phyloP scores from a whole-genome alignment of 129 eudicot species.

The Gnaphalium uliginosum region DNA sequence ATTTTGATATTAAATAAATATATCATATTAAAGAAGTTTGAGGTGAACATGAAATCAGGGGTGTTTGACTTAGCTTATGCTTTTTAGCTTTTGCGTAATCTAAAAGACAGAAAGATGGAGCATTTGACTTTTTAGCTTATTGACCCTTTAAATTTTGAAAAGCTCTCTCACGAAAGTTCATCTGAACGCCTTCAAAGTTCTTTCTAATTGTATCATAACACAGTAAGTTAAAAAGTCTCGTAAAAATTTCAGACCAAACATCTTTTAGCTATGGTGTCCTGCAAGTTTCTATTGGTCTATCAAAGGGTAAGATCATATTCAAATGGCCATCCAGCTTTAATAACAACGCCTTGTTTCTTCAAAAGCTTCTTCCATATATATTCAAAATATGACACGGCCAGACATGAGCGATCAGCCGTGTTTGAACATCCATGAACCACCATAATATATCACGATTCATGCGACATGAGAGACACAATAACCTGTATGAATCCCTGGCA shows the following conservation, averaged over 20 bases:
- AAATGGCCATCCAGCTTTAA: slow-evolving; percentile 88
- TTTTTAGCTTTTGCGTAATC: too few relatives aligned
- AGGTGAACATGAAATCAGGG: slow-evolving; percentile 54
- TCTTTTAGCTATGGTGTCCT: slow-evolving; percentile 60
- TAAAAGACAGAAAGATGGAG: too few relatives aligned
- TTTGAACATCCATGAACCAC: slow-evolving; percentile 82
- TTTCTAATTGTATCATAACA: too few relatives aligned
- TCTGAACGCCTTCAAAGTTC: too few relatives aligned
- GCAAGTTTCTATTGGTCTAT: slow-evolving; percentile 73
- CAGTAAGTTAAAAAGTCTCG: too few relatives aligned
- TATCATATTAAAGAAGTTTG: not conserved
- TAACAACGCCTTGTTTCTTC: slow-evolving; percentile 68
- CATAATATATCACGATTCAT: slow-evolving; percentile 70
- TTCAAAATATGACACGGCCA: slow-evolving; percentile 78
- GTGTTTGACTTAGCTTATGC: too few relatives aligned
- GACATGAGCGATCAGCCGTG: slow-evolving; percentile 74
- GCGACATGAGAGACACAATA: slow-evolving; percentile 67
- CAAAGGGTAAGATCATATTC: slow-evolving; percentile 74
- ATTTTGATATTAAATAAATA: not conserved
- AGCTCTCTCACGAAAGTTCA: too few relatives aligned
- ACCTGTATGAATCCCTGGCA: slow-evolving; percentile 83
- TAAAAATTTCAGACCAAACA: too few relatives aligned
- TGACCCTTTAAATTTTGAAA: too few relatives aligned
- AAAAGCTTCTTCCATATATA: slow-evolving; percentile 68
- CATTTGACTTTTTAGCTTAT: too few relatives aligned